Base-by-base conservation (phyloP, 345 rosid genomes). In the Acer negundo region DNA sequence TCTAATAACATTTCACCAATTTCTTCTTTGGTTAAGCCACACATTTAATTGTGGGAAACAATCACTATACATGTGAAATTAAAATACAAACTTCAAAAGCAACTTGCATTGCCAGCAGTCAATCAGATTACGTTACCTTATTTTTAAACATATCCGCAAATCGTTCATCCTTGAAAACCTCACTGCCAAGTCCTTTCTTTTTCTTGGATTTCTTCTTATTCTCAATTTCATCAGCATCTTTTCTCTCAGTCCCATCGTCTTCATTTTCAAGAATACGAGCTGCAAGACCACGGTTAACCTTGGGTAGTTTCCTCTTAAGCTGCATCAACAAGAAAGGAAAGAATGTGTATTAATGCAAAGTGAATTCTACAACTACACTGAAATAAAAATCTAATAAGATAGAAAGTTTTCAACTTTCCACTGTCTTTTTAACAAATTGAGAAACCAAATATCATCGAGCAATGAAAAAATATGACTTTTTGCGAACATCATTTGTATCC, bases 241-340 rank as follows among this genome's bases (percentile, higher is more conserved):
- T 84, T 73, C 75, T 85, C 65, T 85, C 92, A 67, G 84, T 86
- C 78, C 87, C 94, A 53, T 69, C 85, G 70, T 86, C 95, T 79
- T 90, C 97, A 35, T 85, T 80, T 70, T 86, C 83, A 69, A 84
- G 79, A 64, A 93, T 85, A 70, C 75, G 67, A 42, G 73, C 88
- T 68, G 97, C 97, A 72, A 95, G 89, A n/a, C 72, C 82, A 61
- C 88, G 81, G 85, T 95, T 93, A 80, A 90, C 93, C 87, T 88
- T 91, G 31, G 98, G 98, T 59, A 93, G 72, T 82, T 86, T 91
- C 80, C 79, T 90, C 77, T 80, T 82, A 44, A 83, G 80, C 99
- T 92, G 91, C 85, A 85, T 67, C 28, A 83, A 82, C 16, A 75
- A 79, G 10, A 63, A 80, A 67, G 15, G 26, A 13, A 19, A 42